Base-by-base conservation (phyloP, 495 filamentous ascomycete genomes). In the Parathielavia hyrcaniae region DNA sequence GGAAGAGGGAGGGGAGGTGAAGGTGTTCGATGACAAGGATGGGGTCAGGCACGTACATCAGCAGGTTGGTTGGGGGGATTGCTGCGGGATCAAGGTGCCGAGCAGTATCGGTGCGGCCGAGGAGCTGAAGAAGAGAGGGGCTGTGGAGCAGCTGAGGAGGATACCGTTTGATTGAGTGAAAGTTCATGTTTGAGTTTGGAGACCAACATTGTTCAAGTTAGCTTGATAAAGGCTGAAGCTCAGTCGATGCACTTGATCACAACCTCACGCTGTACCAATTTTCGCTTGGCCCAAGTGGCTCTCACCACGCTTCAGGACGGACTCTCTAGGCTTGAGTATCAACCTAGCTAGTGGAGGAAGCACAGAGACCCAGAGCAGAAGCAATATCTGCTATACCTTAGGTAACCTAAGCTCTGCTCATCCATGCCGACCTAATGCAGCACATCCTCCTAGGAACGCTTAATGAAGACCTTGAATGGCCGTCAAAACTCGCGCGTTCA, bases 11-110 rank as follows among this genome's bases (percentile, higher is more conserved):
- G 83, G 71, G 26, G 73, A 83, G 55, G 71, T 81, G 8, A 73
- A 80, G 40, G 79, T 86, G 22, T 72, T 68, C 52, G 82, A 82
- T 73, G 77, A 83, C 38, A 81, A 84, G 58, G 79, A 84, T 1
- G 83, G 83, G 68, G 81, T 73, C 41, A 86, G 92, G 71, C 82
- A 86, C 57, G 67, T 75, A 35, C 89, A 92, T 68, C 75, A 79
- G 61, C 66, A 67, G 53, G 80, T 74, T 50, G 86, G 83, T 57
- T 99, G 93, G 85, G 95, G 95, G 1, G 95, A 99, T 67, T 99
- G 95, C 72, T 99, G 93, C 65, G 95, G 93, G 38, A 99, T 99
- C 73, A 95, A 96, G 73, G 91, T 99, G 16, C 93, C 95, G 13
- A 95, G 91, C 67, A 90, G 87, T 45, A 79, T 97, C 61, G 93